Evolutionary conservation across 2,329 filamentous ascomycete genomes (phyloP).

Genomic region (Fusarium denticulatum): DNA sequence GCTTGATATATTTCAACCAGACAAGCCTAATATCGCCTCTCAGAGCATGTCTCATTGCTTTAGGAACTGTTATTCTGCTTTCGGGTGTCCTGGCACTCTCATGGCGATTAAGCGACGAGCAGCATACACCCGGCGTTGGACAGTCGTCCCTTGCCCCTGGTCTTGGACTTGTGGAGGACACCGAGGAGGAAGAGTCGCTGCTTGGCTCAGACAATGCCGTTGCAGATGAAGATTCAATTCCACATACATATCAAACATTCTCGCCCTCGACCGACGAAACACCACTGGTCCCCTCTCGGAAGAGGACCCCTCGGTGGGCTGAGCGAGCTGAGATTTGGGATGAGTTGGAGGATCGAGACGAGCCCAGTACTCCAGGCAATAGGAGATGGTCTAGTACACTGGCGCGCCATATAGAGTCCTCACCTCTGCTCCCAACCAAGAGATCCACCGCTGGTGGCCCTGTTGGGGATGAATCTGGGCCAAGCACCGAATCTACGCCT

Average conservation of each 20-base stretch:
- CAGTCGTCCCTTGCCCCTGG: constrained; percentile 82
- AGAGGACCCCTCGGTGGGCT: constrained; percentile 65
- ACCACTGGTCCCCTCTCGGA: constrained; percentile 54
- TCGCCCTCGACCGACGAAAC: constrained; percentile 51
- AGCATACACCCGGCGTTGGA: constrained; percentile 67
- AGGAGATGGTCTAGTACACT: constrained; percentile 61
- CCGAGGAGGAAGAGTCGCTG: constrained; percentile 66
- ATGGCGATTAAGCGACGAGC: constrained; percentile 88
- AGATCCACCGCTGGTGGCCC: constrained; percentile 47
- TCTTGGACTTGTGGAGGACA: constrained; percentile 80
- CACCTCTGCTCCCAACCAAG: constrained; percentile 51
- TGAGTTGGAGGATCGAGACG: constrained; percentile 80
- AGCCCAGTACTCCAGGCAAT: constrained; percentile 51
- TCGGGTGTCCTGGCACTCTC: constrained; percentile 90
- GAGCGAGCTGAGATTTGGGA: constrained; percentile 88
- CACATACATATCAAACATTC: constrained; percentile 60
- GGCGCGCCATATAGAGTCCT: constrained; percentile 53
- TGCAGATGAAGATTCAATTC: constrained; percentile 53
- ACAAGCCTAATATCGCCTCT: constrained; percentile 79
- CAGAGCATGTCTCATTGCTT: constrained; percentile 81
- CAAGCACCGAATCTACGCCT: constrained; percentile 45
- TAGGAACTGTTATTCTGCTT: constrained; percentile 88
- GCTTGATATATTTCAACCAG: constrained; percentile 95
- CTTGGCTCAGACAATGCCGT: constrained; percentile 58
- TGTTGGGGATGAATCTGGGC: constrained; percentile 41